Conservation (phyloP, 805 yeast genomes). For the Starmerella bacillaris region DNA sequence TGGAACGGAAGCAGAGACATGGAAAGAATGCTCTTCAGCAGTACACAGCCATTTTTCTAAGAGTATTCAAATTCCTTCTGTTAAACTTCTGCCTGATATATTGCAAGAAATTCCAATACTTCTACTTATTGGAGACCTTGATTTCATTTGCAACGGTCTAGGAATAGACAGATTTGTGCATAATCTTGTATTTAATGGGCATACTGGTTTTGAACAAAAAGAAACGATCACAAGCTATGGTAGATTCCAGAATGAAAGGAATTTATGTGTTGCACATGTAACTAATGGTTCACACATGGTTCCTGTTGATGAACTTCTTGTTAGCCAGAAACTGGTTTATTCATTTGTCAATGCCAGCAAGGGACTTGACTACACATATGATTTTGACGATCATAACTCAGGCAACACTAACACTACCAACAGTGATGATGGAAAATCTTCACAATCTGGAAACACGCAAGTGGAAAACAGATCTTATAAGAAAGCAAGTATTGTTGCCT, state of each 20-base stretch:
- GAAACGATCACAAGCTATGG: constrained; percentile 3
- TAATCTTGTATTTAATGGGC: constrained; percentile 47
- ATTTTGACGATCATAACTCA: neutral
- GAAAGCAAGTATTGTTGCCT: constrained; percentile 24
- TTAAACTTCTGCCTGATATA: constrained; percentile 47
- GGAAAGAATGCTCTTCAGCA: constrained; percentile 62
- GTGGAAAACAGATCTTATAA: constrained; percentile 21
- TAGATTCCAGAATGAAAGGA: constrained; percentile 30
- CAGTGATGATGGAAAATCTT: neutral
- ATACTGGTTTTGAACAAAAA: constrained; percentile 15
- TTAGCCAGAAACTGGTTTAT: constrained; percentile 32
- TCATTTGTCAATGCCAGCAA: constrained; percentile 19
- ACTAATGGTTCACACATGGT: constrained; percentile 84
- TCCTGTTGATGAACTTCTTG: constrained; percentile 41
- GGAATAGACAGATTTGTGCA: constrained; percentile 56
- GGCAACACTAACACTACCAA: neutral
- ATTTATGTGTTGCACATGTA: constrained; percentile 58
- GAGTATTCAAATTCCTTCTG: constrained; percentile 37
- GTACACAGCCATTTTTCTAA: constrained; percentile 41
- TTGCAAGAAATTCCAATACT: constrained; percentile 42
- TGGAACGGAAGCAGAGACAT: constrained; percentile 18
- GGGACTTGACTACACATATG: neutral
- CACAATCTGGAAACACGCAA: no score
- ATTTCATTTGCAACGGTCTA: constrained; percentile 65
- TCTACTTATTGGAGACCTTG: constrained; percentile 74